Evolutionary conservation across 345 rosid genomes (phyloP).

Genomic region (Anacardium occidentale): DNA sequence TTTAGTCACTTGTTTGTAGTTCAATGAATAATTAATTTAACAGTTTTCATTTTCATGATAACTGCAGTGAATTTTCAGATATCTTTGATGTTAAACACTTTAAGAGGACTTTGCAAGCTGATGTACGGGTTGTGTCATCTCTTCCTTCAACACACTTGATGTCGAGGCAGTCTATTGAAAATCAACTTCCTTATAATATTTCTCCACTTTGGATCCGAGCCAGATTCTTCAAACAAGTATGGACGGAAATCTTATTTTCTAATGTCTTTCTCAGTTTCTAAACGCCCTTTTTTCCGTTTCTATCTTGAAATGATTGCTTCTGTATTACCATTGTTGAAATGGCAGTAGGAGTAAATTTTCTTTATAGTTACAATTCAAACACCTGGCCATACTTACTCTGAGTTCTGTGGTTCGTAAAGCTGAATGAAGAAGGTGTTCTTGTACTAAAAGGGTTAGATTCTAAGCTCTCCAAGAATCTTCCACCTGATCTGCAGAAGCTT

Average conservation of each 20-base stretch:
- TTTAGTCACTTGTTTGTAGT: too few relatives aligned
- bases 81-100: slow-evolving; percentile 65
- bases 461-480: slow-evolving; percentile 67
- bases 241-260: too few relatives aligned
- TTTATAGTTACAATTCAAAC: neutral
- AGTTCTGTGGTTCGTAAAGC: slow-evolving; percentile 34
- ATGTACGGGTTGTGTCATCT: slow-evolving; percentile 58
- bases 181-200: slow-evolving; percentile 55
- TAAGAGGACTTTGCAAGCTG: slow-evolving; percentile 49
- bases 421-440: slow-evolving; percentile 50
- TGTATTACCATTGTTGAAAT: too few relatives aligned
- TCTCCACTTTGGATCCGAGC: slow-evolving; percentile 74
- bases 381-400: neutral
- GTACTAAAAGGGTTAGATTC: slow-evolving; percentile 68
- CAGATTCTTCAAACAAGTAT: slow-evolving; percentile 52
- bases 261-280: neutral
- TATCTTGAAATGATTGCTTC: too few relatives aligned
- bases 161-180: slow-evolving; percentile 52
- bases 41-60: neutral
- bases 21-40: neutral
- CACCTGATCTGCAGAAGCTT: slow-evolving; percentile 71
- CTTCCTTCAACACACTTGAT: slow-evolving; percentile 68
- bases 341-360: too few relatives aligned
- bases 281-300: neutral
- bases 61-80: slow-evolving; percentile 66